A percentile compares a stretch with the other conserved stretches of the same genome.
phyloP scores from a whole-genome alignment of 108 stramenopile species.

The Cyclotella atomus region DNA sequence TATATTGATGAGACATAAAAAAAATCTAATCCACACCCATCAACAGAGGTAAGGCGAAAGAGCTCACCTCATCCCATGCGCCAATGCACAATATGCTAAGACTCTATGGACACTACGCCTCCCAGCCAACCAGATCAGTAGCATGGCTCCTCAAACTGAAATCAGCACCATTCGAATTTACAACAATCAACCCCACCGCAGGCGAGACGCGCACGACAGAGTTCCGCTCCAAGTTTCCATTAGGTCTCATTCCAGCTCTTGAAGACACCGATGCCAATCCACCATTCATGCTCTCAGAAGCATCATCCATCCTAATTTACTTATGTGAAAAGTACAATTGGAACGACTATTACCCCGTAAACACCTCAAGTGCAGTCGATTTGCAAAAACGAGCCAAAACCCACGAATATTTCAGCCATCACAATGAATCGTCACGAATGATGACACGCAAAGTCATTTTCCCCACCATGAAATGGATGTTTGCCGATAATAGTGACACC shows the following conservation, averaged over 20 bases:
- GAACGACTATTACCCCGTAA: conserved; percentile 21
- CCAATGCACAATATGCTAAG: conserved; percentile 22
- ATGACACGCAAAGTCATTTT: conserved; percentile 27
- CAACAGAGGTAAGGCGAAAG: too few species aligned
- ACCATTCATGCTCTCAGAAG: conserved; percentile 12
- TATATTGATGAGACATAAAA: not conserved
- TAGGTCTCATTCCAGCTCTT: conserved; percentile 21
- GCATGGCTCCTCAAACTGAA: conserved; percentile 33
- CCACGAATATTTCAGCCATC: conserved; percentile 27
- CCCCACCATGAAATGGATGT: conserved; percentile 1
- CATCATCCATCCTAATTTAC: conserved; percentile 27
- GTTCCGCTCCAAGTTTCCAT: conserved; percentile 13
- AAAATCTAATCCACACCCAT: too few species aligned
- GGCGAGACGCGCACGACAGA: not conserved
- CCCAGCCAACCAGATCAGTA: conserved; percentile 16
- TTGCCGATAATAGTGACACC: not conserved
- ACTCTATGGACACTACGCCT: conserved; percentile 30
- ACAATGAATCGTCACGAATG: conserved; percentile 21
- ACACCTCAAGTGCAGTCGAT: too few species aligned
- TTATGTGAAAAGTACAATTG: conserved; percentile 20
- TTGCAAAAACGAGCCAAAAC: conserved; percentile 14
- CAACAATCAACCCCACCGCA: conserved; percentile 18
- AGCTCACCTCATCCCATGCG: too few species aligned
- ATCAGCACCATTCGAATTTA: conserved; percentile 18
- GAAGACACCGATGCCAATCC: conserved; percentile 11